phyloP scores from a whole-genome alignment of 148 eudicot species.

The Fagopyrum esculentum region DNA sequence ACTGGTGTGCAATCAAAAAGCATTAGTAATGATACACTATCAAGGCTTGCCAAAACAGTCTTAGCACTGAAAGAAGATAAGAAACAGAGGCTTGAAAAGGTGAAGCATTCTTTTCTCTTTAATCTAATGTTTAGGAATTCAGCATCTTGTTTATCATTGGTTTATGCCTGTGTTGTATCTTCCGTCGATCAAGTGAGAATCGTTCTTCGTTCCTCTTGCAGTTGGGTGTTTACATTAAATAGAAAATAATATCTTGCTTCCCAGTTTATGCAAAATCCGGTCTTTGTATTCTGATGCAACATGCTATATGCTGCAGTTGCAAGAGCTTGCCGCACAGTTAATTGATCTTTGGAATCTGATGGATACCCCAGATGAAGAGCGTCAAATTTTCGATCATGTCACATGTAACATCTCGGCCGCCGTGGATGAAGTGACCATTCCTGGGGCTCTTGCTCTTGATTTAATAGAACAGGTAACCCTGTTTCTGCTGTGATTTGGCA shows the following conservation, averaged over 20 bases:
- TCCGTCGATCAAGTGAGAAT: background rate
- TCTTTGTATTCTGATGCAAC: constrained; percentile 9
- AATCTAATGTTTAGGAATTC: constrained; percentile 1
- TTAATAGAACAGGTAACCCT: constrained; percentile 76
- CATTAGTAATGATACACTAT: constrained; percentile 87
- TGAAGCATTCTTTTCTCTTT: constrained; percentile 15
- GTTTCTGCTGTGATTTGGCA: constrained; percentile 8
- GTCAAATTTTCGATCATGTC: constrained; percentile 84
- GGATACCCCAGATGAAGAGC: constrained; percentile 78
- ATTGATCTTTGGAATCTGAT: constrained; percentile 93
- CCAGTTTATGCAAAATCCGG: constrained; percentile 18
- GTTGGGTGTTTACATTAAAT: background rate
- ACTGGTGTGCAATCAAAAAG: constrained; percentile 78
- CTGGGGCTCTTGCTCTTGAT: constrained; percentile 91
- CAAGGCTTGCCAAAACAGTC: constrained; percentile 85
- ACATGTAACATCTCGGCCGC: constrained; percentile 85
- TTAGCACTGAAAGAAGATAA: constrained; percentile 81
- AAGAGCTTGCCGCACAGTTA: constrained; percentile 81
- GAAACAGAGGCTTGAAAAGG: constrained; percentile 85
- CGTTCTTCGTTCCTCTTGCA: background rate
- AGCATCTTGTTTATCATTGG: background rate
- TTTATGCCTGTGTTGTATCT: background rate
- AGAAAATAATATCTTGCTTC: background rate
- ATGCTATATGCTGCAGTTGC: constrained; percentile 52
- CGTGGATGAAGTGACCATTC: constrained; percentile 73